Conservation (phyloP, 2,329 filamentous ascomycete genomes). For the Penicillium griseofulvum region DNA sequence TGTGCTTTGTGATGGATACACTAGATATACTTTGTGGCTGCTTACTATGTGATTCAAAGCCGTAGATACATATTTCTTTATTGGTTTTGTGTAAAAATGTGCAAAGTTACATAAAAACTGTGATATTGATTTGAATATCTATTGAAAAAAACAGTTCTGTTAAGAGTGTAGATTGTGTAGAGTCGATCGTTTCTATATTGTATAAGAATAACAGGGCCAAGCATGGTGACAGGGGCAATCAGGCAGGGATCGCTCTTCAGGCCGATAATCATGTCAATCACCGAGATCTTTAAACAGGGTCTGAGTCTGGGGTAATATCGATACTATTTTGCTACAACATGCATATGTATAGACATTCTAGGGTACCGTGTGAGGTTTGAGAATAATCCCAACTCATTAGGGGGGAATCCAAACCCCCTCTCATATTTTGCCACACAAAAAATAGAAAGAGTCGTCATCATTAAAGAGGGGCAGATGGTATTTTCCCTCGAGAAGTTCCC, state of each 20-base stretch:
- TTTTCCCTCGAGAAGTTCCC: no score
- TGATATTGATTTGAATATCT: background rate
- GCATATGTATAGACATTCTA: no score
- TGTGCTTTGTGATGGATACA: background rate
- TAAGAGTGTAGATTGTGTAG: background rate
- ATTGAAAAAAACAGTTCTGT: background rate
- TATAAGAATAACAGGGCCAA: slow-evolving; percentile 17
- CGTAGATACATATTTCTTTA: no score
- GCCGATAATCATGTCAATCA: slow-evolving; percentile 25
- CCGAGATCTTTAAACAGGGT: slow-evolving; percentile 10
- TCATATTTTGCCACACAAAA: slow-evolving; percentile 9
- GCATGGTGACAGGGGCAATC: slow-evolving; percentile 20
- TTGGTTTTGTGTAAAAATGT: background rate
- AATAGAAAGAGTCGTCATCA: slow-evolving; percentile 8
- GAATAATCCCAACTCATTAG: background rate
- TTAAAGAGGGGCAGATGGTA: slow-evolving; percentile 2
- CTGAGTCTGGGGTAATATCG: slow-evolving; percentile 1
- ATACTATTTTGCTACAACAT: background rate
- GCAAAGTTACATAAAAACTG: background rate
- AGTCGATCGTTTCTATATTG: slow-evolving; percentile 17
- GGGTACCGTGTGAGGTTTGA: no score
- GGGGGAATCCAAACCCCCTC: slow-evolving; percentile 3
- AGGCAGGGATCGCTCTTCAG: slow-evolving; percentile 24
- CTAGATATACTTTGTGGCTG: background rate
- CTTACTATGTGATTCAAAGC: background rate